Conservation (phyloP, 176 grass and related monocot genomes). For the Cenchrus americanus region DNA sequence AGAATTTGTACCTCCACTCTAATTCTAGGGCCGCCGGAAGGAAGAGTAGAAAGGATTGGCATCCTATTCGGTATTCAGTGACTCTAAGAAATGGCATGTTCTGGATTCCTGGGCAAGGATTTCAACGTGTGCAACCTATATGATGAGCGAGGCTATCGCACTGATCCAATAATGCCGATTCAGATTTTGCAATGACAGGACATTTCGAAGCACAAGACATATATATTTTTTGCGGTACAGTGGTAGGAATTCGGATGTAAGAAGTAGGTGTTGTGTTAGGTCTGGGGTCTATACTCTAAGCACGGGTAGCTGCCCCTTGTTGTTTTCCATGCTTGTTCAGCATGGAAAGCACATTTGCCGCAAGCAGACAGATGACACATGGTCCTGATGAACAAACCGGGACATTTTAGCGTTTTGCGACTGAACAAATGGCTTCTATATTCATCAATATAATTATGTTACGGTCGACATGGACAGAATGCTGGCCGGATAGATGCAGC, state of each 20-base stretch:
- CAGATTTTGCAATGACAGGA: conserved; percentile 1
- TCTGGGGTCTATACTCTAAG: conserved; percentile 45
- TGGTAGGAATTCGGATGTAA: conserved; percentile 37
- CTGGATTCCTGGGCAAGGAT: not conserved
- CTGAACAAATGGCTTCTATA: conserved; percentile 8
- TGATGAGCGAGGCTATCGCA: not conserved
- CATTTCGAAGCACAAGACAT: not conserved
- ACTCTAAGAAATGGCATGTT: conserved; percentile 26
- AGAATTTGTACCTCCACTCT: conserved; percentile 30
- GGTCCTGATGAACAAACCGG: conserved; percentile 38
- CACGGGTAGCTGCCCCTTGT: conserved; percentile 30
- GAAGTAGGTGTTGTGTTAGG: conserved; percentile 45
- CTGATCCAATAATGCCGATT: conserved; percentile 3
- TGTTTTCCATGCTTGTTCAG: conserved; percentile 30
- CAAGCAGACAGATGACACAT: conserved; percentile 37
- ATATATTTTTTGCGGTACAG: conserved; percentile 12
- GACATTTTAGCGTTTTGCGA: conserved; percentile 6
- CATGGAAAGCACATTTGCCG: conserved; percentile 40
- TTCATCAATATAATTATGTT: conserved; percentile 41
- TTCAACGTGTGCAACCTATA: conserved; percentile 8
- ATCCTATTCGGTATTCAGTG: not conserved
- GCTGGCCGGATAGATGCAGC: conserved; percentile 5
- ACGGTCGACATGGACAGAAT: conserved; percentile 42
- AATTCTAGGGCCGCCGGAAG: not conserved
- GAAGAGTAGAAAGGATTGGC: not conserved